Evolutionary conservation across 2,329 filamentous ascomycete species (phyloP).

Genomic region (Polytolypa hystricis): DNA sequence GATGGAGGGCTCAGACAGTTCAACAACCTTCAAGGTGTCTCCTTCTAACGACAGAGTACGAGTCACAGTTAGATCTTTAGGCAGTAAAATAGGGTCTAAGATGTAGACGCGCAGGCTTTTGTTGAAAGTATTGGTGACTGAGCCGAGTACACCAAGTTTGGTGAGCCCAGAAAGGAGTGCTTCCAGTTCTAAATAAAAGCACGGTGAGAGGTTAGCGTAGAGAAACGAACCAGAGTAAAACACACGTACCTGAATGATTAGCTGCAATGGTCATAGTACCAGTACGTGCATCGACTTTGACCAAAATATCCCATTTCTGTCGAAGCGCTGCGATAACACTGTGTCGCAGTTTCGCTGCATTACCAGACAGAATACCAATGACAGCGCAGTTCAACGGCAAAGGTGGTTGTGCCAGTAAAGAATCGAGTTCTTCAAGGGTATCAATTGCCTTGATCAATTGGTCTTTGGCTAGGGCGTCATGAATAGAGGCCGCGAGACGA

Average conservation of each 20-base stretch:
- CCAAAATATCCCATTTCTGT: conserved; percentile 58
- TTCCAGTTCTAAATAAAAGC: too few species aligned
- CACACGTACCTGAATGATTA: conserved; percentile 37
- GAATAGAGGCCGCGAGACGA: conserved; percentile 36
- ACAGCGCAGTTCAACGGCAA: conserved; percentile 28
- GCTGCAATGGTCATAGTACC: conserved; percentile 47
- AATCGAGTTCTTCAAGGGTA: conserved; percentile 34
- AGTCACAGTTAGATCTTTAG: conserved; percentile 18
- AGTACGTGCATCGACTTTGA: conserved; percentile 49
- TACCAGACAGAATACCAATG: conserved; percentile 49
- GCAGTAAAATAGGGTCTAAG: conserved; percentile 23
- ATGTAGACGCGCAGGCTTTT: conserved; percentile 22
- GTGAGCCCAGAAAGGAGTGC: too few species aligned
- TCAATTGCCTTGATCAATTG: conserved; percentile 39
- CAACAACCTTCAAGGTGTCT: too few species aligned
- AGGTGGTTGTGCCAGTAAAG: conserved; percentile 17
- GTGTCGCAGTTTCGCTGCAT: conserved; percentile 55
- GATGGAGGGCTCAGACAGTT: too few species aligned
- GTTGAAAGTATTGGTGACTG: conserved; percentile 23
- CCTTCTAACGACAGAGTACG: conserved; percentile 19
- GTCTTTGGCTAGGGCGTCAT: conserved; percentile 34
- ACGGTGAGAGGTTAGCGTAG: conserved; percentile 3
- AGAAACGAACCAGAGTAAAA: neutral
- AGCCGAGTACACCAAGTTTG: conserved; percentile 21
- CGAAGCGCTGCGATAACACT: conserved; percentile 56